phyloP scores from a whole-genome alignment of 2,329 filamentous ascomycete species.

The Fusarium sp. region DNA sequence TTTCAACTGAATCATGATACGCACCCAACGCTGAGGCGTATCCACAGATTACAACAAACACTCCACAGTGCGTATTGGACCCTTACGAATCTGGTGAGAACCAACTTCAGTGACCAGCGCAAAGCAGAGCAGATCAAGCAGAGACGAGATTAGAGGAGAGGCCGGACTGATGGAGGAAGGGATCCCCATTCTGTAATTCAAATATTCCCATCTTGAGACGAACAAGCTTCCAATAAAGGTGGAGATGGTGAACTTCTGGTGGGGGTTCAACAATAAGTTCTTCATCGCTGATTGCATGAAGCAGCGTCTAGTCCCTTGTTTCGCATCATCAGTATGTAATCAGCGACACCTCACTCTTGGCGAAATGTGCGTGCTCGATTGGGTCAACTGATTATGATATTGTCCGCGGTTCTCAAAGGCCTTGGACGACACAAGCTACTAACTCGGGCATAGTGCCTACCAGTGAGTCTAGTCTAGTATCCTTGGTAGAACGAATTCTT shows the following conservation, averaged over 20 bases:
- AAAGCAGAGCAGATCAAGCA: too few relatives aligned
- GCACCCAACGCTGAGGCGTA: conserved; percentile 26
- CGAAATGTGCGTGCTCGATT: conserved; percentile 10
- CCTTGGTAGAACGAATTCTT: too few relatives aligned
- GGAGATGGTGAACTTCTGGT: conserved; percentile 10
- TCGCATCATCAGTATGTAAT: conserved; percentile 14
- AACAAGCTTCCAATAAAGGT: conserved; percentile 20
- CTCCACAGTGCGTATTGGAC: conserved; percentile 31
- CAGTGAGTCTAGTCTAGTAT: too few relatives aligned
- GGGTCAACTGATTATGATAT: not conserved
- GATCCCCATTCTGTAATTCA: conserved; percentile 21
- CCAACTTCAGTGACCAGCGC: conserved; percentile 4
- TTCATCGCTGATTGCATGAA: conserved; percentile 31
- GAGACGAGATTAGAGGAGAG: not conserved
- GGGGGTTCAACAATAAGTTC: conserved; percentile 32
- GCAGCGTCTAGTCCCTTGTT: conserved; percentile 9
- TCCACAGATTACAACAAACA: conserved; percentile 32
- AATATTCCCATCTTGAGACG: conserved; percentile 24
- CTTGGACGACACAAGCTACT: too few relatives aligned
- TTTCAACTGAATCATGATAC: conserved; percentile 39
- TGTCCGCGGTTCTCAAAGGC: not conserved
- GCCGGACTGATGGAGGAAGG: conserved; percentile 8
- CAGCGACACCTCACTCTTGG: conserved; percentile 25
- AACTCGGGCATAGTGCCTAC: too few relatives aligned
- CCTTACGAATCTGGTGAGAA: not conserved